Evolutionary conservation across 2,329 filamentous ascomycete genomes (phyloP), one percentile per base, ranked within the genome.

Genomic region (Tolypocladium endophyticum): DNA sequence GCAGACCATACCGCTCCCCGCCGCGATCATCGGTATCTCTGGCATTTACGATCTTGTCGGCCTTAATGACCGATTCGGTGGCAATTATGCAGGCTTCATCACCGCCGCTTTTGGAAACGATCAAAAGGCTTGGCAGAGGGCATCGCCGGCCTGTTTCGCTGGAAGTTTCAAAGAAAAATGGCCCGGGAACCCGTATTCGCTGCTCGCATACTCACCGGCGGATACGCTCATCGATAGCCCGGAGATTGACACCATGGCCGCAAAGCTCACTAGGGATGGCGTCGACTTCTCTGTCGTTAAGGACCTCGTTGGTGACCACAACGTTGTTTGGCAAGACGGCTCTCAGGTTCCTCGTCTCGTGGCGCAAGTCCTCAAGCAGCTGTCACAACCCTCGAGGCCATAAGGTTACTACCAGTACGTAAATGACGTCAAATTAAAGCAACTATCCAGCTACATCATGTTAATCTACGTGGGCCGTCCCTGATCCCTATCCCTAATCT

Each of bases 41-140:
- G 87, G 88, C 1, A 83, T 91, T 28, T 90, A 89, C 70, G 82
- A 88, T 66, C 71, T 91, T 12, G 76, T 76, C 9, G 78, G 77
- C 0, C 71, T 90, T 25, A 73, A 78, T 33, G 70, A 75, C 55
- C 75, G 79, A 9, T 75, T 80, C 41, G 69, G 67, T 23, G 75
- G 73, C 7, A 69, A 66, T 35, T 91, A 90, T 68, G 68, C 72
- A 7, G 76, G 77, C 4, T 85, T 91, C 62, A 75, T 87, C 25
- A 66, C 71, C 3, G 78, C 74, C 7, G 86, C 87, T 1, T 90
- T 90, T 71, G 86, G 87, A 0, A 60, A 68, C 1, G 77, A 82
- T 52, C 69, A 70, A 60, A 66, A 63, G 35, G 66, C 60, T 0
- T 90, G 86, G 87, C 73, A 76, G 58, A 71, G 66, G 1, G 82